These are phyloP conservation scores for Amanita phalloides DNA, from an alignment of 768 basidiomycete species.

Conservation along the genomic window DNA sequence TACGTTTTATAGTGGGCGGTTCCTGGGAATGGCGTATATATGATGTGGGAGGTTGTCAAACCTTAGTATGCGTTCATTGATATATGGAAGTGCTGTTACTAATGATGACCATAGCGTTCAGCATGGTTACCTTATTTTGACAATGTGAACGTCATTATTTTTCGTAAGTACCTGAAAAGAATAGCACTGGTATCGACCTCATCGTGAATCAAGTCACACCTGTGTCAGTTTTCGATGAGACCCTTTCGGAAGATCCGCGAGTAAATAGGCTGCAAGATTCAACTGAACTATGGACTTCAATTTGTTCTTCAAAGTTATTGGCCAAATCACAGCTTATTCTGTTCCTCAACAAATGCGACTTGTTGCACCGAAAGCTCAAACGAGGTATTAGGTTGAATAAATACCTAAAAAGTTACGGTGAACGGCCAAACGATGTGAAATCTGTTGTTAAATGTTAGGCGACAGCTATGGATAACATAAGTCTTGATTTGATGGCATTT, in stretches of 20 bases:
- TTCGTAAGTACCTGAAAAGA: conserved; percentile 27
- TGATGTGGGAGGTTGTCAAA: conserved; percentile 70
- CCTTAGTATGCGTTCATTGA: conserved; percentile 33
- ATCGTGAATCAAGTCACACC: conserved; percentile 44
- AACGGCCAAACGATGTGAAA: conserved; percentile 56
- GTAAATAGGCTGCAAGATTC: conserved; percentile 72
- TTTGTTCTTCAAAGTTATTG: conserved; percentile 58
- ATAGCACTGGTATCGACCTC: background rate
- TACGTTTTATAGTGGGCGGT: conserved; percentile 14
- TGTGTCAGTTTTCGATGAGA: conserved; percentile 72
- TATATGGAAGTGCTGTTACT: background rate
- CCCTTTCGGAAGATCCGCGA: conserved; percentile 54
- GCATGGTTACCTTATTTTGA: conserved; percentile 80
- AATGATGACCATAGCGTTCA: conserved; percentile 35
- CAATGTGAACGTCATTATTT: conserved; percentile 69
- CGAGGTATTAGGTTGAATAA: conserved; percentile 45
- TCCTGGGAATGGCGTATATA: conserved; percentile 62
- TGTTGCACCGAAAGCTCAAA: conserved; percentile 54
- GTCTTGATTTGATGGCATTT: background rate
- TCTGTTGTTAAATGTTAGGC: conserved; percentile 49
- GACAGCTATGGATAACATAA: background rate
- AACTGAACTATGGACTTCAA: conserved; percentile 58
- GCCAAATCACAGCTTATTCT: conserved; percentile 47
- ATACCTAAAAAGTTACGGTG: conserved; percentile 57
- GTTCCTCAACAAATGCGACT: conserved; percentile 61